A percentile compares a stretch with the other conserved stretches of the same genome.
Evolutionary conservation across 768 basidiomycete genomes (phyloP).

Genomic region (Leucocoprinus leucothites): DNA sequence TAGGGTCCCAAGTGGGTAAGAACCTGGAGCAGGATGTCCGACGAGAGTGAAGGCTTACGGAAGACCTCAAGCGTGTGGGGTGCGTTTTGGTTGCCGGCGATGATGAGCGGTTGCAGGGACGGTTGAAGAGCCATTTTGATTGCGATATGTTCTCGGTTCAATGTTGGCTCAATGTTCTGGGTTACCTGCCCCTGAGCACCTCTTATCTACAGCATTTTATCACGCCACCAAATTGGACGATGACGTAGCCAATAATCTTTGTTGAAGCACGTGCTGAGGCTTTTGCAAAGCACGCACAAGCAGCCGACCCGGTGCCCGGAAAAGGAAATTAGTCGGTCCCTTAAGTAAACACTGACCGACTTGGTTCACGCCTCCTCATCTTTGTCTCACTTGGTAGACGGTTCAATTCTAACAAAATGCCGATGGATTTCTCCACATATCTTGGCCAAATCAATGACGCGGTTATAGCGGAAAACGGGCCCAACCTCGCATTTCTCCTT

Average conservation of each 20-base stretch:
- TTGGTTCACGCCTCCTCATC: neutral
- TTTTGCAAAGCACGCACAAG: neutral
- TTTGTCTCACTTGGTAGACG: neutral
- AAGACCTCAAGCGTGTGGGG: constrained; percentile 83
- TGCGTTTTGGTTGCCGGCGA: constrained; percentile 56
- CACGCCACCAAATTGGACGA: neutral
- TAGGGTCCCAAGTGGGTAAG: constrained; percentile 20
- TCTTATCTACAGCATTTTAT: too few relatives aligned
- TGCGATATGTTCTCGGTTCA: neutral
- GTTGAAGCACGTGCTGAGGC: neutral
- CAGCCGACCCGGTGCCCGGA: neutral
- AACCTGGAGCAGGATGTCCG: neutral
- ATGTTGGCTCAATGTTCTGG: neutral
- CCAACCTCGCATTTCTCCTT: constrained; percentile 68
- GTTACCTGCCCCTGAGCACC: too few relatives aligned
- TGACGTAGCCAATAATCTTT: neutral
- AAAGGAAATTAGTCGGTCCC: neutral
- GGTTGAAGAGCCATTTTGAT: constrained; percentile 74
- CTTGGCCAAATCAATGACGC: constrained; percentile 60
- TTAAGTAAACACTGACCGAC: neutral
- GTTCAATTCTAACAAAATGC: constrained; percentile 21
- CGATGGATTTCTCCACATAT: constrained; percentile 60
- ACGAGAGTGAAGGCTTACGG: constrained; percentile 37
- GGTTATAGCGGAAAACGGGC: constrained; percentile 60
- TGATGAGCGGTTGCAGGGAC: constrained; percentile 57